These are phyloP conservation scores for Ceratocystis cacaofunesta DNA, from an alignment of 2,329 filamentous ascomycete species.

Conservation along the genomic window DNA sequence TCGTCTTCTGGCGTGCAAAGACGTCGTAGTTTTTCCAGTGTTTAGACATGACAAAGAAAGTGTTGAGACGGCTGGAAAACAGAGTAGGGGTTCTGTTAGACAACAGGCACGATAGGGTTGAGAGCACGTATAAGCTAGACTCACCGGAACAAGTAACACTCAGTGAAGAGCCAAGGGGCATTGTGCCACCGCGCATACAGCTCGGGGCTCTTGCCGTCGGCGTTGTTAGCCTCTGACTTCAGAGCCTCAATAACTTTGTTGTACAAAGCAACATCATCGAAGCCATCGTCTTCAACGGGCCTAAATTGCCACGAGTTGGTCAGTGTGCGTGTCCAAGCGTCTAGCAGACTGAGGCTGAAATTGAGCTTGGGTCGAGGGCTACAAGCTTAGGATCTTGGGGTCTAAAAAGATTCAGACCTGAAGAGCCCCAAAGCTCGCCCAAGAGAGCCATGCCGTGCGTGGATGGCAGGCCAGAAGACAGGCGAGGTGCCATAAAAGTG, in stretches of 20 bases:
- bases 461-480: too few species aligned
- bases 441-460: background rate
- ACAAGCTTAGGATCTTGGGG: too few species aligned
- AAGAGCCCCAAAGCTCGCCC: background rate
- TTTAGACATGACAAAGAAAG: conserved; percentile 58
- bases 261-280: conserved; percentile 61
- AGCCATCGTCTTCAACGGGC: conserved; percentile 62
- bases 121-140: conserved; percentile 12
- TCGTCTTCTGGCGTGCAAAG: conserved; percentile 78
- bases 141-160: conserved; percentile 86
- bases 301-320: conserved; percentile 28
- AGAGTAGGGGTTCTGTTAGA: background rate
- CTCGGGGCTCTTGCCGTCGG: conserved; percentile 29
- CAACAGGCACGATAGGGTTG: background rate
- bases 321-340: background rate
- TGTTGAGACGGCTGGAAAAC: conserved; percentile 51
- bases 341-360: too few species aligned
- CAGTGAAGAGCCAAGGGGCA: conserved; percentile 74
- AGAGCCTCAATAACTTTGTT: conserved; percentile 70
- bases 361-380: too few species aligned
- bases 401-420: too few species aligned
- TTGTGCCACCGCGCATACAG: conserved; percentile 53
- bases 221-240: conserved; percentile 26
- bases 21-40: conserved; percentile 87
- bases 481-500: background rate